Evolutionary conservation across 2,329 filamentous ascomycete genomes (phyloP), one percentile per base, ranked within the genome.

Genomic region (Coleophoma eucalyptorum): DNA sequence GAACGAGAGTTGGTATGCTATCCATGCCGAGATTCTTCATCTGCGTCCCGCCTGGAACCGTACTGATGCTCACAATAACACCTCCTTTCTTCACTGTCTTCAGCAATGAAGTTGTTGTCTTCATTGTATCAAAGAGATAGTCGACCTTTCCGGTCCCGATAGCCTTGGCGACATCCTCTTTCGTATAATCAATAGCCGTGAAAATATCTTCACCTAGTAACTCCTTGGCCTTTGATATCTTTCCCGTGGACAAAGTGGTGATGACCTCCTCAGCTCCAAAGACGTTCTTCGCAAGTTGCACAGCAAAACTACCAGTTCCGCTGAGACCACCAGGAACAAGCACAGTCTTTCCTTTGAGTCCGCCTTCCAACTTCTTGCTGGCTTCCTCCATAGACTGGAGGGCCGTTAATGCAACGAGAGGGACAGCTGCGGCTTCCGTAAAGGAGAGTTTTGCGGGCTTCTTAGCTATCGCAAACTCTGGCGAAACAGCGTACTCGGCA

Each of bases 261-360:
- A 76, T 72, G 26, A 75, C 71, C 46, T 71, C 73, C 16, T 64
- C 66, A 2, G 70, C 73, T 1, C 65, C 60, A 52, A 74, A 76
- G 2, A 72, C 65, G 33, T 71, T 66, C 53, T 75, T 75, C 15
- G 72, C 72, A 5, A 76, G 54, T 54, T 75, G 72, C 16, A 71
- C 67, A 20, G 61, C 73, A 49, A 67, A 67, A 19, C 62, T 52
- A 0, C 70, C 70, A 0, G 67, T 70, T 1, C 69, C 70, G 33
- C 68, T 63, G 48, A 73, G 55, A 0, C 67, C 70, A 32, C 62
- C 69, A 7, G 68, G 46, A n/a, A 44, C 26, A 8, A 44, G 42
- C 4, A 44, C 42, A 44, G 35, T 54, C 37, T 51, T 54, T 7
- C 51, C 51, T 6, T 48, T 44, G 6, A 52, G 19, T n/a, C 53